Evolutionary conservation across 1,139 yeast species (phyloP).

Genomic region (Geotrichum restrictum): DNA sequence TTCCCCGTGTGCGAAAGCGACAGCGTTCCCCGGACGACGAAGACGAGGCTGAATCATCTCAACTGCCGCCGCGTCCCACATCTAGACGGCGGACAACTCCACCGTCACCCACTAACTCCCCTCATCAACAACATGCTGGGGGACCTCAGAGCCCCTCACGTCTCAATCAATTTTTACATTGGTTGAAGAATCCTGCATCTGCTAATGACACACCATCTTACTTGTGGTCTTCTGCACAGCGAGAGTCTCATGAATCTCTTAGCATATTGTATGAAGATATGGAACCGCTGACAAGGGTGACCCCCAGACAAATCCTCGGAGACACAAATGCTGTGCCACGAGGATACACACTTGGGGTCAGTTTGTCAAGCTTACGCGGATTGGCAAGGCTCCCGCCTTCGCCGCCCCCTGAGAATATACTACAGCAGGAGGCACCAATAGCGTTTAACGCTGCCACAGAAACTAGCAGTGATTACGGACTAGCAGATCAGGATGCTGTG

Average conservation of each 20-base stretch:
- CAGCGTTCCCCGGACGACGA: neutral
- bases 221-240: no score
- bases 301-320: neutral
- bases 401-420: neutral
- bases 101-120: no score
- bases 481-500: neutral
- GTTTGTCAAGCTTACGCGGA: neutral
- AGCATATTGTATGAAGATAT: no score
- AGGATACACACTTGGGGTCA: neutral
- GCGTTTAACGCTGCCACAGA: no score
- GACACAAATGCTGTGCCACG: neutral
- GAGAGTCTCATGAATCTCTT: no score
- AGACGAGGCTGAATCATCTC: neutral
- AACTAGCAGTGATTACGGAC: neutral
- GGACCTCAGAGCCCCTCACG: no score
- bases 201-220: no score
- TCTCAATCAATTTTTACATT: no score
- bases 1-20: slow-evolving; percentile 2
- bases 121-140: no score
- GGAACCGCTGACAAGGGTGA: neutral
- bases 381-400: neutral
- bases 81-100: no score
- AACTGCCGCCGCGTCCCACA: neutral
- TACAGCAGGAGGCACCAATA: no score
- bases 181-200: no score